Evolutionary conservation across 2,329 filamentous ascomycete genomes (phyloP), one percentile per base, ranked within the genome.

Genomic region (Monilinia vaccinii-corymbosi): DNA sequence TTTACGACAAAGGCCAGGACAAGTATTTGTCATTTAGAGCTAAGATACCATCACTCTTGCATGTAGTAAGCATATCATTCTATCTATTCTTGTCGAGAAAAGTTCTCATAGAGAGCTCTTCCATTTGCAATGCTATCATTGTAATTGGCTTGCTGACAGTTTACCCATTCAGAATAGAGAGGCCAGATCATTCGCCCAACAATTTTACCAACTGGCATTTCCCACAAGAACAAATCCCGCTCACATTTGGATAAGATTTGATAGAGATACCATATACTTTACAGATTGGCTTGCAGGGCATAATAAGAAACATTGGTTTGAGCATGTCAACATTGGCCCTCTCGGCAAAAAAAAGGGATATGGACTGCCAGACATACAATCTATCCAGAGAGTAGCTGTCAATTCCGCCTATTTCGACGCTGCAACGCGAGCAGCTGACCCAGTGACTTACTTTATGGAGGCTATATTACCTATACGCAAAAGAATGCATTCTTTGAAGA

Each of bases 1-100:
- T 51, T 18, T 58, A 58, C 25, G 34, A 58, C 28, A 52, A 34
- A 21, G n/a, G 52, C 28, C 23, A 32, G n/a, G 44, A 58, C 46
- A 50, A 31, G n/a, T 58, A 51, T 23, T 40, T 52, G 4, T 51
- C 56, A 4, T 58, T 58, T 18, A 21, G 28, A 34, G 51, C 32
- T 13, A 25, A 14, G 13, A 2, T 13, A 10, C 56, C 56, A n/a
- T 23, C 32, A n/a, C 25, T 52, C 11, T 14, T 58, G 18, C 56
- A 58, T 38, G 38, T 23, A 14, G 53, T 56, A 48, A 36, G 53
- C 18, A 36, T 28, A 46, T 23, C 36, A 28, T n/a, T n/a, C 2
- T 8, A 23, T 31, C 5, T 45, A 28, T 14, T 25, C 13, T 32
- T 31, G 18, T 31, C 9, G 3, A 32, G n/a, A 16, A 16, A 25